Percentiles rank a stretch among this genome's conserved stretches.
Evolutionary conservation across 345 rosid genomes (phyloP).

Genomic region (Corchorus olitorius): DNA sequence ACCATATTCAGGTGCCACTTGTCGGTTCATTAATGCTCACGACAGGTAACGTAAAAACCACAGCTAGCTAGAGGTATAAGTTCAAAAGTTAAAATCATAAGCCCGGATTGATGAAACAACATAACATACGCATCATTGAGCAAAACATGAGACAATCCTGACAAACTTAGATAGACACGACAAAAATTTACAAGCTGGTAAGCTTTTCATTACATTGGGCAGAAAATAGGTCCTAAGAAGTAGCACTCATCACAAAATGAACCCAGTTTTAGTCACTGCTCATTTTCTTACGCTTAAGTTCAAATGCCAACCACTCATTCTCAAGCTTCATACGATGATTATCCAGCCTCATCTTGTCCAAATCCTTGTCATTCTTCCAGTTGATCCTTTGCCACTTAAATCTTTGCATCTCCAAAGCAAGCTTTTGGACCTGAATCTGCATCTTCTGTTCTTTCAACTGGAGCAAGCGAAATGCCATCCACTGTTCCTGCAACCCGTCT

Average conservation of each 20-base stretch:
- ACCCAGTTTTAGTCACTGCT: neutral
- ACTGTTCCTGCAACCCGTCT: conserved; percentile 12
- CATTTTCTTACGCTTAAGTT: conserved; percentile 24
- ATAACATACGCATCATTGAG: neutral
- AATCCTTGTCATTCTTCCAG: conserved; percentile 18
- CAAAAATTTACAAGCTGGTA: neutral
- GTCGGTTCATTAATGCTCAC: neutral
- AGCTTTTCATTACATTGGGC: neutral
- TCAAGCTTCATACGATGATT: conserved; percentile 30
- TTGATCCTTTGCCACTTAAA: conserved; percentile 18
- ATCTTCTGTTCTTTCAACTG: conserved; percentile 23
- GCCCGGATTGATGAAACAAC: neutral
- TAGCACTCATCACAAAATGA: neutral
- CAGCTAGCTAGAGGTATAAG: neutral
- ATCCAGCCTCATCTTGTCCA: conserved; percentile 31
- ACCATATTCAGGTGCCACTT: conserved; percentile 1
- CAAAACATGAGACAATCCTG: neutral
- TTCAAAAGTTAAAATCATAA: neutral
- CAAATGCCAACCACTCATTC: conserved; percentile 22
- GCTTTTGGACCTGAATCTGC: conserved; percentile 21
- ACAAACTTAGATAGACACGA: neutral
- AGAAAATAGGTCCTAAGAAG: neutral
- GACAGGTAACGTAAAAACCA: neutral
- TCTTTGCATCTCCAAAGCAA: conserved; percentile 18
- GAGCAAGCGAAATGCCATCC: conserved; percentile 21